Base-by-base conservation (phyloP, 108 stramenopile species). In the Cyclotella baltica region DNA sequence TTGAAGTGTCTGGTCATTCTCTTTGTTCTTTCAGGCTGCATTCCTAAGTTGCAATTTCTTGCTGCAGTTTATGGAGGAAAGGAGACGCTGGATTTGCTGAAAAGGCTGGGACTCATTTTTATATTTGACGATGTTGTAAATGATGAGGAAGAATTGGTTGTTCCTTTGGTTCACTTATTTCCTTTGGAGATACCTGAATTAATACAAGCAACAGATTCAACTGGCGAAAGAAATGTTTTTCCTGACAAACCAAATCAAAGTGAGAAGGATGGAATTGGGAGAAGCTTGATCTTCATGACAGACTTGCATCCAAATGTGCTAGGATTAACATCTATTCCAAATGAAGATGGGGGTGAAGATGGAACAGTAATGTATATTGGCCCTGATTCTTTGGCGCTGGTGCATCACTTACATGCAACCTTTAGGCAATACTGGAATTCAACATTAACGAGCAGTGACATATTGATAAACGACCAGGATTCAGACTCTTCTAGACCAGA, bases 341-440 rank as follows among this genome's bases (percentile, higher is more conserved):
- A 52, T 52, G 10, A 68, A 4, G 47, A 25, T 0, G 53, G 55
- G 5, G 30, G 62, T 23, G 79, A 78, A 13, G 83, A 89, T 46
- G 81, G 82, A 20, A 69, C 88, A 16, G 93, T 95, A 59, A 92
- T 92, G 91, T 95, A 95, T 78, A 91, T 95, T 72, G 91, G 93
- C 31, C 91, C 93, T 30, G 93, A 95, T 75, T 91, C 90, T 0
- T 47, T 95, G 69, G 90, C 90, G 13, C 63, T 95, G 65, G 83
- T 89, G 1, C 90, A 92, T 52, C 91, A 92, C 56, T 76, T 88
- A 51, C 87, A 80, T 38, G 81, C 76, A 15, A 81, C 52, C 59
- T 29, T 77, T 30, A 28, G 55, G 61, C 35, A 38, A 18, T 67
- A 51, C 62, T 50, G 38, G 62, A 36, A 70, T 35, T 53, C 27